These are phyloP conservation scores for Chrysanthemum lavandulifolium DNA, from an alignment of 129 eudicot species.

Conservation along the genomic window DNA sequence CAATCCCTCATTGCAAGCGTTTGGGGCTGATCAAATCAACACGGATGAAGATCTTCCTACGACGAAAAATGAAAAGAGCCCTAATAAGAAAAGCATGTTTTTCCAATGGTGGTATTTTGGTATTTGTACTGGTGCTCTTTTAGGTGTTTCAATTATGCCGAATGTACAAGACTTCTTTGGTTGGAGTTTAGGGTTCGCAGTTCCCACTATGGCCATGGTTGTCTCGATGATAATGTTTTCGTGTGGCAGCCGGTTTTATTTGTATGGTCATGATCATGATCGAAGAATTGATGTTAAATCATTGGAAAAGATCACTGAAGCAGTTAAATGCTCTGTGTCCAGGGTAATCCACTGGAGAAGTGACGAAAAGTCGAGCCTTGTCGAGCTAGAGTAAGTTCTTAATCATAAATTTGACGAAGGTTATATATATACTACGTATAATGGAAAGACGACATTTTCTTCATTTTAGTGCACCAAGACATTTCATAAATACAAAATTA, in stretches of 20 bases:
- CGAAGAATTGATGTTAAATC: constrained; percentile 26
- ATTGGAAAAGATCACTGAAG: constrained; percentile 30
- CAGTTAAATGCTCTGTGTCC: constrained; percentile 38
- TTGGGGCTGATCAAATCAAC: constrained; percentile 86
- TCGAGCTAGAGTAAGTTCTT: constrained; percentile 80
- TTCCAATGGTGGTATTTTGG: constrained; percentile 99
- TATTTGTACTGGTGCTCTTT: constrained; percentile 77
- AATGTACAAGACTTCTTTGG: constrained; percentile 83
- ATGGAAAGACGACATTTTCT: too few relatives aligned
- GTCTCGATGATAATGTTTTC: constrained; percentile 55
- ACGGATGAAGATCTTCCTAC: constrained; percentile 56
- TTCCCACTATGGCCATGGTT: constrained; percentile 73
- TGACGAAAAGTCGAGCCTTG: constrained; percentile 22
- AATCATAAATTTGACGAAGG: neutral
- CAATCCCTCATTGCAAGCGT: constrained; percentile 93
- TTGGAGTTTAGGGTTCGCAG: constrained; percentile 93
- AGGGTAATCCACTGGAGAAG: constrained; percentile 25
- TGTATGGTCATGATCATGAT: constrained; percentile 29
- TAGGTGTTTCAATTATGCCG: constrained; percentile 82
- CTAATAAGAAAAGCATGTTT: constrained; percentile 54
- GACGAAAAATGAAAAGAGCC: constrained; percentile 31
- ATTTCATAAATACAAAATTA: too few relatives aligned
- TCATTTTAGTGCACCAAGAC: too few relatives aligned
- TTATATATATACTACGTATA: too few relatives aligned
- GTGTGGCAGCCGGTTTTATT: constrained; percentile 56